Conservation (phyloP, 106 monocot genomes). For the Allium fistulosum region DNA sequence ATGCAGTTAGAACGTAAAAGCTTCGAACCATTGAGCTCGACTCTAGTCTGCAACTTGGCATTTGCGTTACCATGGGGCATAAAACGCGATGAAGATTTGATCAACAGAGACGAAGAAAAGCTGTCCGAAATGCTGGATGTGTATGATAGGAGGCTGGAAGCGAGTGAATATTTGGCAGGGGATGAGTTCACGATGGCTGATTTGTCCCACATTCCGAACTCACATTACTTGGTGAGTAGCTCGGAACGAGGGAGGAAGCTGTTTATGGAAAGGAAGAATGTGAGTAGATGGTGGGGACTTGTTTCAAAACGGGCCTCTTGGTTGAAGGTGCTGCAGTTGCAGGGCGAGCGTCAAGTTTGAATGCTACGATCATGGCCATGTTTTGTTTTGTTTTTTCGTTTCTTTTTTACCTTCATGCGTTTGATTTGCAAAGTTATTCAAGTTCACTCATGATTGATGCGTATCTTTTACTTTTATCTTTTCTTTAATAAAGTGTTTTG, state of each 20-base stretch:
- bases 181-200: slow-evolving; percentile 52
- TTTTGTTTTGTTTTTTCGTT: too few species aligned
- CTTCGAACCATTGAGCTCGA: slow-evolving; percentile 30
- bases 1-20: slow-evolving; percentile 29
- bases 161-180: slow-evolving; percentile 35
- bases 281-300: slow-evolving; percentile 50
- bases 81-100: neutral
- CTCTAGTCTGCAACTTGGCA: slow-evolving; percentile 31
- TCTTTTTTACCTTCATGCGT: too few species aligned
- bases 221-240: slow-evolving; percentile 27
- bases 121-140: slow-evolving; percentile 27
- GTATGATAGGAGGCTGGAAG: slow-evolving; percentile 29
- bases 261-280: slow-evolving; percentile 23
- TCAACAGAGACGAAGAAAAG: slow-evolving; percentile 21
- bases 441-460: too few species aligned
- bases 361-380: too few species aligned
- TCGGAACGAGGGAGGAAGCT: slow-evolving; percentile 16
- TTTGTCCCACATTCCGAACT: slow-evolving; percentile 52
- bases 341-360: neutral
- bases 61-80: slow-evolving; percentile 12
- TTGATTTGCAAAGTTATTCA: too few species aligned
- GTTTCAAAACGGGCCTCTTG: slow-evolving; percentile 52
- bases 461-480: too few species aligned
- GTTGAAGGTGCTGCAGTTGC: slow-evolving; percentile 41
- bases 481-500: too few species aligned